Percentiles rank a stretch among this genome's conserved stretches.
phyloP scores from a whole-genome alignment of 2,329 filamentous ascomycete genomes.

The Cadophora sp. region DNA sequence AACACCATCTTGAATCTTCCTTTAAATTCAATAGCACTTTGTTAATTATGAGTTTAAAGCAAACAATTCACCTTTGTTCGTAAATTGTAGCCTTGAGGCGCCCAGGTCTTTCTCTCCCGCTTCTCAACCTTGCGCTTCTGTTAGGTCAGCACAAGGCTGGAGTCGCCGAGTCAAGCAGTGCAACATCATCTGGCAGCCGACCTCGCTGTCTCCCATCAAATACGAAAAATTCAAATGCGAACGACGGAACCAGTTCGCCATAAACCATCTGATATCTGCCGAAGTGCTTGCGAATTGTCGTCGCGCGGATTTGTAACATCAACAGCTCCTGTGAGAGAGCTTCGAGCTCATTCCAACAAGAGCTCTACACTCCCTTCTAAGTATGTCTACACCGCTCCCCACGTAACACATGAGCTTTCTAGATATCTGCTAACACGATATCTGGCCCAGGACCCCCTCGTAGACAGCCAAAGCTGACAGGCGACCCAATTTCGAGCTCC shows the following conservation, averaged over 20 bases:
- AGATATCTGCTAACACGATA: conserved; percentile 30
- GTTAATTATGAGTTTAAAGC: too few species aligned
- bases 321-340: conserved; percentile 30
- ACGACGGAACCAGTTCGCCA: conserved; percentile 11
- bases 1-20: neutral
- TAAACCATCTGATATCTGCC: conserved; percentile 13
- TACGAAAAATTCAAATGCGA: conserved; percentile 19
- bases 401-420: conserved; percentile 20
- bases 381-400: conserved; percentile 23
- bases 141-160: conserved; percentile 23
- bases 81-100: neutral
- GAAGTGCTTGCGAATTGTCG: conserved; percentile 23
- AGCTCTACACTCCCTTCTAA: conserved; percentile 27
- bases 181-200: conserved; percentile 22
- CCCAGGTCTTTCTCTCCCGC: neutral
- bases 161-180: conserved; percentile 17
- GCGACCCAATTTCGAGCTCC: conserved; percentile 16
- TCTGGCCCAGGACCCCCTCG: conserved; percentile 22
- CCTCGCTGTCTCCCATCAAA: conserved; percentile 21
- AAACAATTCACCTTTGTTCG: too few species aligned
- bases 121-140: neutral
- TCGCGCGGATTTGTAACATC: conserved; percentile 21
- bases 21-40: too few species aligned
- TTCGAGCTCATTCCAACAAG: conserved; percentile 19
- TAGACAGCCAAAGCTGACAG: conserved; percentile 28